These are phyloP conservation scores for Pleomassaria siparia DNA, from an alignment of 2,329 filamentous ascomycete species.

Conservation along the genomic window DNA sequence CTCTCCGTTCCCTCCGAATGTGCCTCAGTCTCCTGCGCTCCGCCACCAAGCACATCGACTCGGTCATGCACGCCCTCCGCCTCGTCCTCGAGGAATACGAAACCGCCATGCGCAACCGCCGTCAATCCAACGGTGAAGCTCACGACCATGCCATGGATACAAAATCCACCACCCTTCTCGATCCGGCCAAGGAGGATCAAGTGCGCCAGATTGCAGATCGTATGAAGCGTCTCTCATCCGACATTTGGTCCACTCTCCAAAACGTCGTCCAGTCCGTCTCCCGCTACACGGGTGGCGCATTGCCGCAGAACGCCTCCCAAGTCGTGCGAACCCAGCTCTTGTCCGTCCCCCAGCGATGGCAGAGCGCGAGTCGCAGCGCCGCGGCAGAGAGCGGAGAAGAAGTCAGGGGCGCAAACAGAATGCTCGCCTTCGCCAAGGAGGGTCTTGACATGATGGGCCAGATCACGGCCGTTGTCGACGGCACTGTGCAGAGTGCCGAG, in stretches of 20 bases:
- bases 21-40: slow-evolving; percentile 78
- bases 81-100: slow-evolving; percentile 81
- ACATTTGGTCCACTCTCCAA: slow-evolving; percentile 62
- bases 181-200: slow-evolving; percentile 36
- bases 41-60: slow-evolving; percentile 79
- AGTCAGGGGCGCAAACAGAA: slow-evolving; percentile 66
- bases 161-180: slow-evolving; percentile 5
- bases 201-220: slow-evolving; percentile 71
- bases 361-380: slow-evolving; percentile 63
- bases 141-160: slow-evolving; percentile 15
- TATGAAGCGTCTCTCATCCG: slow-evolving; percentile 62
- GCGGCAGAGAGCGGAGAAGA: slow-evolving; percentile 42
- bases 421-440: slow-evolving; percentile 84
- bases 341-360: slow-evolving; percentile 81
- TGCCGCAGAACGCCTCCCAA: slow-evolving; percentile 83
- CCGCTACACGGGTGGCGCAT: slow-evolving; percentile 84
- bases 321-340: slow-evolving; percentile 83
- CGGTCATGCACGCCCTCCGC: slow-evolving; percentile 73
- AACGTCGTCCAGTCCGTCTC: slow-evolving; percentile 83
- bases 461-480: slow-evolving; percentile 82
- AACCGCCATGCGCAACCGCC: slow-evolving; percentile 41
- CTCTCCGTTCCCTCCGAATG: slow-evolving; percentile 78
- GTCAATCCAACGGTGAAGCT: slow-evolving; percentile 14
- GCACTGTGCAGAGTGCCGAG: slow-evolving; percentile 87
- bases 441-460: slow-evolving; percentile 93